phyloP scores from a whole-genome alignment of 2,329 filamentous ascomycete genomes.

The Fusarium pseudograminearum region DNA sequence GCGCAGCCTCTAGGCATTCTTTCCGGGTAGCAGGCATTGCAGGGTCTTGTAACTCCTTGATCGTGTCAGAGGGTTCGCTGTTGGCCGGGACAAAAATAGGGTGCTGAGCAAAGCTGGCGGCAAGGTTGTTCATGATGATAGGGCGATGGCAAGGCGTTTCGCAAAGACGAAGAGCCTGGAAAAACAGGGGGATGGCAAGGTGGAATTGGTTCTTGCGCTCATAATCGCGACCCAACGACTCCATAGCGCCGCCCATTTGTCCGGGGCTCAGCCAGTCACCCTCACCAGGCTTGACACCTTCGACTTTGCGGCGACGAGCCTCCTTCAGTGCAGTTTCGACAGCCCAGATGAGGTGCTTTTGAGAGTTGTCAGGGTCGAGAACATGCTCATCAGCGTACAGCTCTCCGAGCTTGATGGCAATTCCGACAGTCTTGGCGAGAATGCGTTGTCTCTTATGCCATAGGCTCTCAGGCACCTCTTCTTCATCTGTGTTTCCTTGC shows the following conservation, averaged over 20 bases:
- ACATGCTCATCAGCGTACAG: conserved; percentile 84
- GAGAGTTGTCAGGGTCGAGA: conserved; percentile 77
- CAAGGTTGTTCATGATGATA: conserved; percentile 87
- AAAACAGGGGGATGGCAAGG: conserved; percentile 85
- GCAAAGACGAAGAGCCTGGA: conserved; percentile 82
- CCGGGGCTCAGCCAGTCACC: conserved; percentile 77
- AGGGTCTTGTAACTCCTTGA: conserved; percentile 47
- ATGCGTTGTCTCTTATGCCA: conserved; percentile 73
- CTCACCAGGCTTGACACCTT: conserved; percentile 77
- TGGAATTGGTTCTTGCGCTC: conserved; percentile 79
- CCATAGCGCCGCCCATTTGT: conserved; percentile 79
- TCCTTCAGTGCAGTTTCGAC: conserved; percentile 85
- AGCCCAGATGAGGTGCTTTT: conserved; percentile 79
- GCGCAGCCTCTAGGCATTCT: conserved; percentile 75
- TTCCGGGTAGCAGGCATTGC: conserved; percentile 62
- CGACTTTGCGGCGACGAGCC: conserved; percentile 72
- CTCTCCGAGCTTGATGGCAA: conserved; percentile 86
- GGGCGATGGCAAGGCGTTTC: conserved; percentile 79
- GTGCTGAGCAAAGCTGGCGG: conserved; percentile 78
- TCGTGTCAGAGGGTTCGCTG: conserved; percentile 46
- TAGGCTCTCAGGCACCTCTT: conserved; percentile 58
- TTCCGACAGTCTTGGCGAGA: conserved; percentile 78
- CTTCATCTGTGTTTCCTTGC: conserved; percentile 45
- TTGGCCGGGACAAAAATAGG: conserved; percentile 55
- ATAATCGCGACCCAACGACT: conserved; percentile 82